phyloP scores from a whole-genome alignment of 345 rosid species.

The Zanthoxylum bungeanum region DNA sequence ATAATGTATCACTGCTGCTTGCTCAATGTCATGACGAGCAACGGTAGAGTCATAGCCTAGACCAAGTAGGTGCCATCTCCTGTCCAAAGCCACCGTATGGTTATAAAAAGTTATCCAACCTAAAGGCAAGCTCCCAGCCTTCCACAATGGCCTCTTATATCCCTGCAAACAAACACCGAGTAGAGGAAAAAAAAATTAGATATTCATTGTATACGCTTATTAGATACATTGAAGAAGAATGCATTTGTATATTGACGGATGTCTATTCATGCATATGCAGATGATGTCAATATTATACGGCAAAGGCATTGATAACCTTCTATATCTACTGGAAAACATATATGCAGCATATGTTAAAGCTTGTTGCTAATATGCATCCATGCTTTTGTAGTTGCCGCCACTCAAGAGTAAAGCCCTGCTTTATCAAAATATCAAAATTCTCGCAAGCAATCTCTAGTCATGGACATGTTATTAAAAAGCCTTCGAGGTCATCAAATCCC shows the following conservation, averaged over 20 bases:
- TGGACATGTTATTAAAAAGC: not conserved
- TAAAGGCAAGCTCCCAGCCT: constrained; percentile 77
- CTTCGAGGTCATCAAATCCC: not conserved
- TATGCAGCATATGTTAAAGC: not conserved
- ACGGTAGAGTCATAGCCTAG: constrained; percentile 69
- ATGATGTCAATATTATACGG: not conserved
- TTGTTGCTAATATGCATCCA: not conserved
- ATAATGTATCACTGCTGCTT: constrained; percentile 81
- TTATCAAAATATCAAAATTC: not conserved
- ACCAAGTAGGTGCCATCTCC: constrained; percentile 76
- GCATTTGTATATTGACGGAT: not conserved
- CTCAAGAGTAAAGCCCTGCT: not conserved
- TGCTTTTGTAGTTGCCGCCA: not conserved
- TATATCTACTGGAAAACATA: not conserved
- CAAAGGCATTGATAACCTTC: not conserved
- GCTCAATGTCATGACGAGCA: constrained; percentile 43
- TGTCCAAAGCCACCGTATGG: constrained; percentile 64
- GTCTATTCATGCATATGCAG: not conserved
- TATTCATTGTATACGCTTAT: not conserved
- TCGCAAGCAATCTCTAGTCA: not conserved
- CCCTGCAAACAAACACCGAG: constrained; percentile 42
- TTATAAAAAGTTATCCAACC: constrained; percentile 88
- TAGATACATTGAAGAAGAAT: not conserved
- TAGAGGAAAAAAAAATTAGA: constrained; percentile 8
- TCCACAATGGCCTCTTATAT: constrained; percentile 59